phyloP scores from a whole-genome alignment of 345 rosid species.

The Odontarrhena argentea region DNA sequence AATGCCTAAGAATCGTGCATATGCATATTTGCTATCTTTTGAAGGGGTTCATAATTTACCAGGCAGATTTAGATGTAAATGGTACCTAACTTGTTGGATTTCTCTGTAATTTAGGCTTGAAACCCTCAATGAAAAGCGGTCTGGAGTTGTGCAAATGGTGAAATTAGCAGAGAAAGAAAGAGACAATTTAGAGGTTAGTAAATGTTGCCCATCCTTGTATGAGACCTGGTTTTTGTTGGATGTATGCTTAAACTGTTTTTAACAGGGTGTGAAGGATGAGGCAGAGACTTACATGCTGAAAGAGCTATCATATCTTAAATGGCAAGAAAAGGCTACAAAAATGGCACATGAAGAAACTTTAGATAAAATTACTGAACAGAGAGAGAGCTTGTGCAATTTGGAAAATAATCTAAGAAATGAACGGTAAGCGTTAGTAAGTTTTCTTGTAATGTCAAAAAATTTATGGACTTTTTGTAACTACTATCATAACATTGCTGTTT shows the following conservation, averaged over 20 bases:
- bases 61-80: slow-evolving; percentile 26
- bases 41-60: slow-evolving; percentile 8
- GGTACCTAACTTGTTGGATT: slow-evolving; percentile 21
- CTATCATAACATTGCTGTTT: slow-evolving; percentile 25
- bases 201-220: slow-evolving; percentile 20
- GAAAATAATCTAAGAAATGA: slow-evolving; percentile 73
- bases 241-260: slow-evolving; percentile 33
- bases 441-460: slow-evolving; percentile 16
- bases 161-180: slow-evolving; percentile 96
- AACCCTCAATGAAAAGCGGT: slow-evolving; percentile 81
- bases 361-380: slow-evolving; percentile 59
- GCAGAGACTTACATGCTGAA: slow-evolving; percentile 95
- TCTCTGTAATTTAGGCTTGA: slow-evolving; percentile 60
- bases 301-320: slow-evolving; percentile 79
- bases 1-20: slow-evolving; percentile 12
- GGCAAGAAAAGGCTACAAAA: slow-evolving; percentile 92
- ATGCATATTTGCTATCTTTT: slow-evolving; percentile 20
- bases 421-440: slow-evolving; percentile 48
- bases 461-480: slow-evolving; percentile 13
- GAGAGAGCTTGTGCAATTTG: slow-evolving; percentile 54
- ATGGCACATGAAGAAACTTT: slow-evolving; percentile 74
- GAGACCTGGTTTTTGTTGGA: slow-evolving; percentile 10
- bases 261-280: slow-evolving; percentile 87
- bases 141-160: slow-evolving; percentile 98
- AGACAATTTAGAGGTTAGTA: slow-evolving; percentile 88